These are phyloP conservation scores for Colletotrichum sp. DNA, from an alignment of 2,329 filamentous ascomycete genomes.

Conservation along the genomic window DNA sequence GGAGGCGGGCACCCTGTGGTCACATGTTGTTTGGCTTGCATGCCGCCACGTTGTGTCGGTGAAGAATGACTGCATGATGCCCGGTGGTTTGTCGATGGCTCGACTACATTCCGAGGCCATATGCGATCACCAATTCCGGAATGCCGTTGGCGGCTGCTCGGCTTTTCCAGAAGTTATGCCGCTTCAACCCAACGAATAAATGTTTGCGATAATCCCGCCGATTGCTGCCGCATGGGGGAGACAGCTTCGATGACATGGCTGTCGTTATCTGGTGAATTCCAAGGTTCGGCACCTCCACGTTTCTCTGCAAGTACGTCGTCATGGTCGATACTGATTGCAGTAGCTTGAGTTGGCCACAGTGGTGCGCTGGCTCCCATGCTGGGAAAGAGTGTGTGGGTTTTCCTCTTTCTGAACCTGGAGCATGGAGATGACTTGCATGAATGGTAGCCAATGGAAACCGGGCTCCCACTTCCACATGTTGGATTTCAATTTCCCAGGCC, in stretches of 20 bases:
- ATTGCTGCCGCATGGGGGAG: not conserved
- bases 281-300: not conserved
- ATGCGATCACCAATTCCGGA: not conserved
- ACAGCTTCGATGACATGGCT: not conserved
- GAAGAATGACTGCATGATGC: conserved; percentile 15
- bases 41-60: conserved; percentile 5
- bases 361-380: not conserved
- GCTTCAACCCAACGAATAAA: conserved; percentile 8
- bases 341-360: not conserved
- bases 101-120: not conserved
- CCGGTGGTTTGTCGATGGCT: not conserved
- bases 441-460: not conserved
- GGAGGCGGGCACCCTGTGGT: not conserved
- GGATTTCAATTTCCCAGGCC: not conserved
- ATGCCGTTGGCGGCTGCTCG: not conserved
- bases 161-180: not conserved
- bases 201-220: not conserved
- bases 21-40: not conserved
- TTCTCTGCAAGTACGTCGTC: not conserved
- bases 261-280: not conserved
- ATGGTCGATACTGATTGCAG: not conserved
- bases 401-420: not conserved
- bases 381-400: not conserved
- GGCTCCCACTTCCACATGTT: not conserved
- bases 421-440: conserved; percentile 2